Evolutionary conservation across 139 green algal species (phyloP).

Genomic region (Eudorina sp.): DNA sequence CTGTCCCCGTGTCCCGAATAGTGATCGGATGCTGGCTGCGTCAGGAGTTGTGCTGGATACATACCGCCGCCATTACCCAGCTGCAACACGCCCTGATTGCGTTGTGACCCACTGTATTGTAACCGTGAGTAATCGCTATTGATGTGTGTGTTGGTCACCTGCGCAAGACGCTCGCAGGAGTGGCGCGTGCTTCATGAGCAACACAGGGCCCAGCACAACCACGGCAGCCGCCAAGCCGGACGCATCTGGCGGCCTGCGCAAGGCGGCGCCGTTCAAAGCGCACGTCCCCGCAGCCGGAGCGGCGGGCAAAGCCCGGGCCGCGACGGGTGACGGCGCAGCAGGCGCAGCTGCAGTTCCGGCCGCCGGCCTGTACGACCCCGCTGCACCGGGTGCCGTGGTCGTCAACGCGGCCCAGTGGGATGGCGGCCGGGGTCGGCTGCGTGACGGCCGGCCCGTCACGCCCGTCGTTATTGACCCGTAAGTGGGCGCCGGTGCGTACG

Average conservation of each 20-base stretch:
- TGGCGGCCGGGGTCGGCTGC: slow-evolving; percentile 53
- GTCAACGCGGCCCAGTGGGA: slow-evolving; percentile 75
- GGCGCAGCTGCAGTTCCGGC: background rate
- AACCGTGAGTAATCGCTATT: no score
- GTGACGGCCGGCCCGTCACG: slow-evolving; percentile 22
- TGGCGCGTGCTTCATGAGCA: slow-evolving; percentile 59
- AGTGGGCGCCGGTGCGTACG: no score
- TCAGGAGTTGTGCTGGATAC: no score
- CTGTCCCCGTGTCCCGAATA: no score
- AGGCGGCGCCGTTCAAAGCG: background rate
- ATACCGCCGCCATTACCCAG: no score
- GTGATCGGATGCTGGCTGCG: no score
- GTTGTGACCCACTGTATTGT: no score
- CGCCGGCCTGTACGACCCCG: slow-evolving; percentile 69
- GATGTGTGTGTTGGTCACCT: no score
- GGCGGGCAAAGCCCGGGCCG: background rate
- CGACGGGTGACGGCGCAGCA: background rate
- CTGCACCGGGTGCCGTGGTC: slow-evolving; percentile 66
- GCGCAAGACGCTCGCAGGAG: slow-evolving; percentile 32
- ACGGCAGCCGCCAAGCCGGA: background rate
- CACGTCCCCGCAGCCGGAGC: background rate
- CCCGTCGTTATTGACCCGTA: slow-evolving; percentile 81
- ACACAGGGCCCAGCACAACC: background rate
- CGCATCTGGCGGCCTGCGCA: background rate
- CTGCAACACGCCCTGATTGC: no score